Base-by-base conservation (phyloP, 176 grass and related monocot species). In the Zea luxurians region DNA sequence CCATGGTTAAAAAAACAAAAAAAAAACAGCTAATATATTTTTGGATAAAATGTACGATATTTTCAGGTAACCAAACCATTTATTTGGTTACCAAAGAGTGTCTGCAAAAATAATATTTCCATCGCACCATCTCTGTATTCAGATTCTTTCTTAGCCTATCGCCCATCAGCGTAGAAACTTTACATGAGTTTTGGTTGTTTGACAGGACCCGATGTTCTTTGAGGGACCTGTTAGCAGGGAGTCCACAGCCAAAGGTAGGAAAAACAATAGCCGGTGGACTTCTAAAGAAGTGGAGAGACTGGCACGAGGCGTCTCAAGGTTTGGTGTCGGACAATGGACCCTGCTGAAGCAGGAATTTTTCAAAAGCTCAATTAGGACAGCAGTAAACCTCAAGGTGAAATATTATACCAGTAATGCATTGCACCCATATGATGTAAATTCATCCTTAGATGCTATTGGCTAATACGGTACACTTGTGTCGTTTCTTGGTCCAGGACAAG, bases 181-280 rank as follows among this genome's bases (percentile, higher is more conserved):
- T 50, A 43, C 12, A 42, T 70, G 40, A 44, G 18, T 58, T 37
- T 27, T 42, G 44, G 58, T 27, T 70, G 42, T 49, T 38, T 40
- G 45, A 64, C 64, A 76, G 73, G 46, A 40, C 7, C 34, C 27
- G 18, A 5, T 43, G 27, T 71, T 61, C 4, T 78, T 43, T 13
- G 6, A 4, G 41, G 5, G 5, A 20, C 6, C 10, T 38, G 46
- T 11, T 8, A 27, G 2, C 7, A 8, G 8, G 3, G 34, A 58
- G 37, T 2, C 0, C 37, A 55, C 10, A 66, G 27, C 27, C 27
- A 27, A 27, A 0, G 1, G 0, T 27, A 57, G 83, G 37, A 85
- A 41, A 80, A 85, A 85, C 52, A 80, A 85, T 1, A 10, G 46
- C n/a, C 70, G 9, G 2, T 80, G 84, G 84, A 75, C 63, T 18